phyloP scores from a whole-genome alignment of 257 asterid genomes.

The Osmanthus fragrans region DNA sequence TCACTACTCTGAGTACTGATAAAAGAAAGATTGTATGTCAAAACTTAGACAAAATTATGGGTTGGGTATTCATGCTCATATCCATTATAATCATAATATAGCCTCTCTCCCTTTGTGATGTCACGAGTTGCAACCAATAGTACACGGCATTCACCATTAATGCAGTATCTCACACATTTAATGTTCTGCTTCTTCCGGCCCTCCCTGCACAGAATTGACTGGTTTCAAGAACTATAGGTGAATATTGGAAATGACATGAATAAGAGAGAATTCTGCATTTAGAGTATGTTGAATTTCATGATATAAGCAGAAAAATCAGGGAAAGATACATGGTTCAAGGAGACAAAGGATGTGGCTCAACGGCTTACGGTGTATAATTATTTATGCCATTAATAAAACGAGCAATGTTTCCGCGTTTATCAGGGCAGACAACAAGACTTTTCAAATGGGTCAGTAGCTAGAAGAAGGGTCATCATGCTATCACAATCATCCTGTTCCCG shows the following conservation, averaged over 20 bases:
- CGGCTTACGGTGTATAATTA: constrained; percentile 72
- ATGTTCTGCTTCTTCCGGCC: constrained; percentile 81
- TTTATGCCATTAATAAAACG: constrained; percentile 87
- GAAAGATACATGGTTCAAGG: constrained; percentile 23
- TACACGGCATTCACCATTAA: constrained; percentile 64
- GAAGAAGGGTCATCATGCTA: constrained; percentile 89
- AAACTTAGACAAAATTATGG: constrained; percentile 59
- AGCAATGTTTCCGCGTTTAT: constrained; percentile 78
- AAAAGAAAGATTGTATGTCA: constrained; percentile 17
- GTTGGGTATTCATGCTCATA: constrained; percentile 90
- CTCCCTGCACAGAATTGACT: constrained; percentile 56
- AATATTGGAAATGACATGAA: constrained; percentile 15
- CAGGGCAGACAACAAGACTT: constrained; percentile 84
- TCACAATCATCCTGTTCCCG: constrained; percentile 81
- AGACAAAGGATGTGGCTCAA: constrained; percentile 18
- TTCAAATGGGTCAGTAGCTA: constrained; percentile 54
- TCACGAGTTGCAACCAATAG: constrained; percentile 77
- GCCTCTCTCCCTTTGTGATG: constrained; percentile 79
- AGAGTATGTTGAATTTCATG: background rate
- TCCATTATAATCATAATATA: constrained; percentile 85
- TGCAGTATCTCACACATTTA: constrained; percentile 73
- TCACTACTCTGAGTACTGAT: constrained; percentile 22
- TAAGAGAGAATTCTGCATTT: background rate
- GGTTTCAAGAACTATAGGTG: constrained; percentile 24
- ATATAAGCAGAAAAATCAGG: constrained; percentile 15